These are phyloP conservation scores for Protomyces gravidus DNA, from an alignment of 1,139 yeast genomes.

Conservation along the genomic window DNA sequence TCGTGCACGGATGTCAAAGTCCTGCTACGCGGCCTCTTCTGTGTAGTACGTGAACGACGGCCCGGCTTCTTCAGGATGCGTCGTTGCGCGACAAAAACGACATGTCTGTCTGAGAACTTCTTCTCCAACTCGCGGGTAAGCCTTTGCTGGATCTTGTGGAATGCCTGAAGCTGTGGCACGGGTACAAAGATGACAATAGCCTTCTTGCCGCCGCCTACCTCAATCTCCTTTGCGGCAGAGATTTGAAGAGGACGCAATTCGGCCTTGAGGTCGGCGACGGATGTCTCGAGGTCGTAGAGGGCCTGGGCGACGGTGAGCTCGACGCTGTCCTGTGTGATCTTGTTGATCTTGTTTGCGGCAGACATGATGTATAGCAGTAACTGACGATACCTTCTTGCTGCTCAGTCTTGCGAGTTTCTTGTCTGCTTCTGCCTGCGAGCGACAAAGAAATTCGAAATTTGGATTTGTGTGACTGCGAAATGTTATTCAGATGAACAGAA, in stretches of 20 bases:
- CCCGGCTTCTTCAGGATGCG: slow-evolving; percentile 97
- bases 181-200: slow-evolving; percentile 98
- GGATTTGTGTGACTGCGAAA: no score
- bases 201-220: slow-evolving; percentile 97
- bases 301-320: slow-evolving; percentile 99
- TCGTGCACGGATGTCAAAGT: slow-evolving; percentile 98
- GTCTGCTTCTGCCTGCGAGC: not conserved
- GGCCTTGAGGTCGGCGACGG: slow-evolving; percentile 92
- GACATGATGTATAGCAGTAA: slow-evolving; percentile 55
- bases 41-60: slow-evolving; percentile 83
- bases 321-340: slow-evolving; percentile 78
- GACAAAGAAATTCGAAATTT: no score
- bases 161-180: slow-evolving; percentile 84
- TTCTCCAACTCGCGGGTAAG: slow-evolving; percentile 99
- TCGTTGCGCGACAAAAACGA: slow-evolving; percentile 98
- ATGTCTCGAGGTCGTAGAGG: slow-evolving; percentile 90
- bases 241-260: slow-evolving; percentile 98
- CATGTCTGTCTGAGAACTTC: slow-evolving; percentile 99
- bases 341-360: slow-evolving; percentile 88
- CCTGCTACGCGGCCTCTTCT: slow-evolving; percentile 99
- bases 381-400: not conserved
- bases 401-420: not conserved
- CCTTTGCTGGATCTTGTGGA: slow-evolving; percentile 90
- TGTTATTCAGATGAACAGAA: no score
- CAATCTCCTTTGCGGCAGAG: slow-evolving; percentile 97